Base-by-base conservation (phyloP, 129 eudicot species). In the Chrysanthemum seticuspe region DNA sequence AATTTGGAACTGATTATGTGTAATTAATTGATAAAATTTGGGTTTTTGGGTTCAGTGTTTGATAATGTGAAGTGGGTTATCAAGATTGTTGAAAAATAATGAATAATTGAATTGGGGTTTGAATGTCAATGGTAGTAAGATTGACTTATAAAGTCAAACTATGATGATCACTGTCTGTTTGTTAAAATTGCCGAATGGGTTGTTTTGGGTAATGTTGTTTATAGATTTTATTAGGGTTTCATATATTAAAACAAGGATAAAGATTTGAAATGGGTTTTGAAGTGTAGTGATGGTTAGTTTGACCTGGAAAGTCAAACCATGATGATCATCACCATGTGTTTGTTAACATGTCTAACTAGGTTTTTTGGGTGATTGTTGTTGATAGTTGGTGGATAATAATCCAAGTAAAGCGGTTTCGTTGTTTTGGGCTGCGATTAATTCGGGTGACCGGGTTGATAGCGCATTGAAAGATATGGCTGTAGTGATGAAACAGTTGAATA, bases 381-480 rank as follows among this genome's bases (percentile, higher is more conserved):
- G 65, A 19, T 40, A 77, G 81, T 62, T 77, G 8, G 71, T 77
- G 51, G 81, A 77, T 14, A 93, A 89, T 81, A 87, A 93, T 84
- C 98, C 98, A 45, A 70, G 74, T 62, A 87, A 73, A 87, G 90
- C 98, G 0, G 79, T 93, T 53, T 82, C 95, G 15, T 62, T 93
- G 80, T 93, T 93, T 72, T 93, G 98, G 98, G 85, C 87, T n/a
- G 88, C 98, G 1, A 87, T 93, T 54, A 93, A 93, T 71, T 73
- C 92, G 2, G 98, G 98, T 55, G 98, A 93, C 83, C 78, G 96
- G 50, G 95, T 92, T 45, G 98, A 89, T 25, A 92, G 98, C 76
- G 89, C 98, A 34, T 64, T 93, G 47, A 93, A 93, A 82, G 98
- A 93, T 77, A 93, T 93, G 98, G 95, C 98, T 47, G 81, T 77